Percentiles rank a stretch among this genome's conserved stretches.
These are phyloP conservation scores for Coemansia sp. DNA, from an alignment of 192 early-diverging fungal genomes.

Conservation along the genomic window DNA sequence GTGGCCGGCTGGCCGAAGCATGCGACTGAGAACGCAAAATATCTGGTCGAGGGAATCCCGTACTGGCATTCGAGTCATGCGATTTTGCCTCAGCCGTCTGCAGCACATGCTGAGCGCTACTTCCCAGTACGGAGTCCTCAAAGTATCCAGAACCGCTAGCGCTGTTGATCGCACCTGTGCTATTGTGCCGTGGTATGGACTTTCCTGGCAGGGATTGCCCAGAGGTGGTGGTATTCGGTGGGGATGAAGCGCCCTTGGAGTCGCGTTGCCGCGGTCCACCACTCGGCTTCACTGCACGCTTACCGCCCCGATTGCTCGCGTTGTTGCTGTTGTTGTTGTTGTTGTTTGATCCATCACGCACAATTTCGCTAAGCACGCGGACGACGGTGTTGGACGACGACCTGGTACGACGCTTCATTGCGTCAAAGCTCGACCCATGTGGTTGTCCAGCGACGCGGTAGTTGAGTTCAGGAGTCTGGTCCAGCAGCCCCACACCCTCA, in stretches of 20 bases:
- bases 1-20: slow-evolving; percentile 21
- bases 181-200: slow-evolving; percentile 43
- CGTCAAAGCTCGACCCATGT: slow-evolving; percentile 23
- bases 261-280: background rate
- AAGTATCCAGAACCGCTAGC: slow-evolving; percentile 16
- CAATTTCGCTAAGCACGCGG: slow-evolving; percentile 47
- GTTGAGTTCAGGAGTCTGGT: slow-evolving; percentile 52
- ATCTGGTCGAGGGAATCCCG: slow-evolving; percentile 18
- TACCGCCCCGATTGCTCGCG: background rate
- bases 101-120: slow-evolving; percentile 3
- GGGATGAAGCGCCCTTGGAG: slow-evolving; percentile 15
- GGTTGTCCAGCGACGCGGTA: slow-evolving; percentile 38
- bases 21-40: slow-evolving; percentile 50
- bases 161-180: slow-evolving; percentile 47
- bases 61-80: background rate
- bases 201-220: slow-evolving; percentile 4
- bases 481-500: slow-evolving; percentile 50
- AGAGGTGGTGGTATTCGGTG: slow-evolving; percentile 6
- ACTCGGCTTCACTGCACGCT: background rate
- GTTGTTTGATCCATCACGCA: slow-evolving; percentile 31
- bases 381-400: slow-evolving; percentile 52
- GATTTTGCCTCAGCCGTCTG: background rate
- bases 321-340: slow-evolving; percentile 15
- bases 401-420: slow-evolving; percentile 34
- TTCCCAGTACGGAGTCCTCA: background rate